phyloP scores from a whole-genome alignment of 768 basidiomycete genomes.

The Termitomyces sp. region DNA sequence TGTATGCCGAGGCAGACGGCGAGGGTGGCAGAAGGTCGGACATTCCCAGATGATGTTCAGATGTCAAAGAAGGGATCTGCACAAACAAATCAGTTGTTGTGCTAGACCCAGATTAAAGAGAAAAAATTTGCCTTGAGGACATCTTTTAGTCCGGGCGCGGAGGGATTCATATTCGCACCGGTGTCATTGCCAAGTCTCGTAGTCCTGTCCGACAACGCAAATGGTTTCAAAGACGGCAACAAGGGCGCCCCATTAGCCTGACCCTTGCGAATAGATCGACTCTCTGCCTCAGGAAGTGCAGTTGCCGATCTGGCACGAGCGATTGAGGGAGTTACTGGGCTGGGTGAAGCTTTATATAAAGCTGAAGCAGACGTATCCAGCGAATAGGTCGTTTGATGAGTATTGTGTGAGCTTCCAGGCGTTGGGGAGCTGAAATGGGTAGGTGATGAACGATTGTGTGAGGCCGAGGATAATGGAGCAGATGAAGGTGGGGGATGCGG shows the following conservation, averaged over 20 bases:
- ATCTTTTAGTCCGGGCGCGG: conserved; percentile 62
- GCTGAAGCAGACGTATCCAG: conserved; percentile 38
- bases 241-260: conserved; percentile 19
- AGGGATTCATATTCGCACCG: conserved; percentile 26
- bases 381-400: conserved; percentile 55
- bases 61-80: conserved; percentile 61
- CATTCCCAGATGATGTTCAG: conserved; percentile 66
- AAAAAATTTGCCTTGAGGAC: conserved; percentile 56
- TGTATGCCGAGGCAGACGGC: conserved; percentile 42
- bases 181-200: conserved; percentile 45
- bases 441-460: conserved; percentile 22
- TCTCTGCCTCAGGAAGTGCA: conserved; percentile 25
- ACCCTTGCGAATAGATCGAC: conserved; percentile 7
- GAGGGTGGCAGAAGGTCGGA: conserved; percentile 71
- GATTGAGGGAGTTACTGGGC: conserved; percentile 25
- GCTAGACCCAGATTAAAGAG: neutral
- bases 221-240: conserved; percentile 39
- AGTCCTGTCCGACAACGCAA: conserved; percentile 33
- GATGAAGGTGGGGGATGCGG: conserved; percentile 22
- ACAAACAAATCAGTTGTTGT: neutral
- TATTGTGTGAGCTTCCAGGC: conserved; percentile 21
- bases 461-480: conserved; percentile 12
- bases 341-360: conserved; percentile 17
- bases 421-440: conserved; percentile 24
- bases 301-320: conserved; percentile 38